Evolutionary conservation across 2,329 filamentous ascomycete species (phyloP), one percentile per base, ranked within the genome.

Genomic region (Paracoccidioides lutzii): DNA sequence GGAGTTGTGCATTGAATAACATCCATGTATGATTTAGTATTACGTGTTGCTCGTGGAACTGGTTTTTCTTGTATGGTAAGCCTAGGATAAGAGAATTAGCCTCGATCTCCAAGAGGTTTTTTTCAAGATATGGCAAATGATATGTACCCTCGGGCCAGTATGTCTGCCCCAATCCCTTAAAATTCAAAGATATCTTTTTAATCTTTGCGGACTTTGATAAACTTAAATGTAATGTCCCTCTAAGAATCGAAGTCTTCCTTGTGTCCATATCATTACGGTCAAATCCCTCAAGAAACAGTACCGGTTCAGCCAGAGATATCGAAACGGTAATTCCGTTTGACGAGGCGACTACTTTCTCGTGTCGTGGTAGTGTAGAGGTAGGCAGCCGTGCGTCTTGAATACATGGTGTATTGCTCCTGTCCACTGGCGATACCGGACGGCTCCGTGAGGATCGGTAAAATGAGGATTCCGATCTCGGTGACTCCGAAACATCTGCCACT

Each of bases 191-290:
- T 30, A 98, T 81, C 3, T 88, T 85, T 75, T 95, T 96, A 62
- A 98, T 84, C 72, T 98, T 98, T 49, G 90, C 83, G 61, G 88
- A 87, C 67, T 97, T 97, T 48, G 87, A 84, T 10, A 97, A 81
- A 58, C 85, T 85, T 42, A 98, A 69, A 64, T 88, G 85, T 55
- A 98, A 71, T 61, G 84, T 90, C 15, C 93, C 93, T 55, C 93
- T 81, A 12, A 98, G 77, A 66, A 98, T 84, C 0, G 90, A 87
- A 5, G 89, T 91, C 54, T 79, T 85, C 52, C 82, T 78, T 2
- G 79, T 78, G 9, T 82, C 79, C 3, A 71, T 67, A 44, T 76
- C 74, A 60, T 72, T 72, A 7, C 73, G 70, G 59, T 77, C 75
- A 58, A 75, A 75, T 2, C 74, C 73, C 55, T 75, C 73, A n/a